Evolutionary conservation across 345 rosid species (phyloP).

Genomic region (Aquilaria sinensis): DNA sequence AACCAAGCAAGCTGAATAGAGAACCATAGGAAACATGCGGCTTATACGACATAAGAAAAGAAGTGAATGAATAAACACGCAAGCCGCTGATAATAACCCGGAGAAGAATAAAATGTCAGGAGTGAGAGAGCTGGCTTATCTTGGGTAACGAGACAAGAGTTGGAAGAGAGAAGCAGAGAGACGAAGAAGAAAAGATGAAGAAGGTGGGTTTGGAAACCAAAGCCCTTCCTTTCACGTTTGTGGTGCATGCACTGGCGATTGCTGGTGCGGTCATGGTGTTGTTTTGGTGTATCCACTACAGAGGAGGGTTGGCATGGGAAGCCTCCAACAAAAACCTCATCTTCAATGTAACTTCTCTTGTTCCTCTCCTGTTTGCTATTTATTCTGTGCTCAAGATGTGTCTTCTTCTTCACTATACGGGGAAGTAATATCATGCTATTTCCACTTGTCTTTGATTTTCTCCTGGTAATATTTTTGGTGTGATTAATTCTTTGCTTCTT

Average conservation of each 20-base stretch:
- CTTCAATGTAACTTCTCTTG: slow-evolving; percentile 58
- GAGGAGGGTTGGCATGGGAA: slow-evolving; percentile 97
- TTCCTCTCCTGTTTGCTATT: not conserved
- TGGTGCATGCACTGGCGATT: slow-evolving; percentile 54
- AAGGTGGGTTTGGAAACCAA: slow-evolving; percentile 42
- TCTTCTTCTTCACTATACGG: no score
- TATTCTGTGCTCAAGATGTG: not conserved
- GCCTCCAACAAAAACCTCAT: slow-evolving; percentile 73
- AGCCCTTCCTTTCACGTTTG: slow-evolving; percentile 54
- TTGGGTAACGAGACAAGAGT: no score
- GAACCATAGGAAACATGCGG: no score
- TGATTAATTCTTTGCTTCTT: not conserved
- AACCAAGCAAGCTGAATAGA: no score
- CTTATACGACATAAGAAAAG: no score
- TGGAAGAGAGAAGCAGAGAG: not conserved
- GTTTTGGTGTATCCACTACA: slow-evolving; percentile 65
- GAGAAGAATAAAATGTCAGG: no score
- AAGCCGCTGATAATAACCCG: no score
- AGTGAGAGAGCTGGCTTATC: no score
- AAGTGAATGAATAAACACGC: no score
- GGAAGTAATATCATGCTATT: no score
- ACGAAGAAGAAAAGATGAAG: slow-evolving; percentile 10
- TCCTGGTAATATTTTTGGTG: not conserved
- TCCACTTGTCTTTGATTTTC: not conserved
- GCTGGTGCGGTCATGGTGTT: slow-evolving; percentile 59